Evolutionary conservation across 306 rosid species (phyloP).

Genomic region (Erythrophleum fordii): DNA sequence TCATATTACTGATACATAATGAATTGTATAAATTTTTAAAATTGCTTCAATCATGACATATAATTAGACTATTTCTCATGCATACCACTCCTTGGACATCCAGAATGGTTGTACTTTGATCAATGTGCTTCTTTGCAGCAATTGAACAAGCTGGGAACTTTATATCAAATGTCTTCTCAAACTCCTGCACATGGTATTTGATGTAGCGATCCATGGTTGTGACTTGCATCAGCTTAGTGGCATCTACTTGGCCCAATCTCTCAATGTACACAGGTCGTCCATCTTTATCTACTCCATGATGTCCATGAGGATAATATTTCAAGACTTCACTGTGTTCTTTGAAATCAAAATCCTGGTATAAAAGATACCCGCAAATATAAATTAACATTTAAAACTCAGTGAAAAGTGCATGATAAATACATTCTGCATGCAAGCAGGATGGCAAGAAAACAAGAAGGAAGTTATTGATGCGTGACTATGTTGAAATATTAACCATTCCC

Average conservation of each 20-base stretch:
- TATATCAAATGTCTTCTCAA: conserved; percentile 73
- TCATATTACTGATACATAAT: not conserved
- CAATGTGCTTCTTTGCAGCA: conserved; percentile 88
- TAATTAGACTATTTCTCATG: conserved; percentile 27
- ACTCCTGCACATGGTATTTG: conserved; percentile 79
- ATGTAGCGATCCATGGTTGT: conserved; percentile 88
- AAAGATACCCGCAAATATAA: not conserved
- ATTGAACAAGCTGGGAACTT: conserved; percentile 96
- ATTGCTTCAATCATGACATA: conserved; percentile 2
- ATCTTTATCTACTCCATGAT: conserved; percentile 95
- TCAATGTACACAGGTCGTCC: conserved; percentile 91
- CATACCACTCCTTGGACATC: conserved; percentile 98
- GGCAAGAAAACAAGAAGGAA: not conserved
- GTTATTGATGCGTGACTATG: not conserved
- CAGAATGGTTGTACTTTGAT: conserved; percentile 92
- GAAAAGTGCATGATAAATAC: not conserved
- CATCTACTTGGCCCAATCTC: conserved; percentile 79
- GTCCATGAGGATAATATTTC: conserved; percentile 87
- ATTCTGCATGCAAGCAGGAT: not conserved
- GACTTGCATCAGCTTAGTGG: conserved; percentile 74
- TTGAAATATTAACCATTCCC: conserved; percentile 3
- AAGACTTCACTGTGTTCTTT: conserved; percentile 71
- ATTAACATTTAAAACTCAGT: not conserved
- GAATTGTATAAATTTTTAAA: not conserved
- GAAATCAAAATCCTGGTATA: conserved; percentile 79